Evolutionary conservation across 306 rosid species (phyloP).

Genomic region (Dryas alaskensis): DNA sequence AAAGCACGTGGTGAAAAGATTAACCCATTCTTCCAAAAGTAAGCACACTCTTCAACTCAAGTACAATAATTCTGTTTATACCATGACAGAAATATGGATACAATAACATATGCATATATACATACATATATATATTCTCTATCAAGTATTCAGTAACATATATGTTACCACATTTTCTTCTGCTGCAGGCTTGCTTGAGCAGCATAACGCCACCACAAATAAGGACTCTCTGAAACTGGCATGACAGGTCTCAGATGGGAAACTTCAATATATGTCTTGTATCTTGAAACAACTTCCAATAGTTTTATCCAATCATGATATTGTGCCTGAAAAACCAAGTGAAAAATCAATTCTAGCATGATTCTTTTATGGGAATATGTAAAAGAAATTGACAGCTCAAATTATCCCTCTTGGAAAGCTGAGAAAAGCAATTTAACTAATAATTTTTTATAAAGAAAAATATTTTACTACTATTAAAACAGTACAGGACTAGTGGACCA

Average conservation of each 20-base stretch:
- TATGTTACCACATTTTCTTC: constrained; percentile 76
- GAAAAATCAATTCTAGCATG: constrained; percentile 11
- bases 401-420: neutral
- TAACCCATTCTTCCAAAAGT: neutral
- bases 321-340: constrained; percentile 54
- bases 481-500: no score
- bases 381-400: constrained; percentile 3
- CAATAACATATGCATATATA: no score
- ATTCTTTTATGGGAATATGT: no score
- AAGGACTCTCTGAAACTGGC: constrained; percentile 59
- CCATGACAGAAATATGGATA: neutral
- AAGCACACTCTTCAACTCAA: neutral
- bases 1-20: constrained; percentile 14
- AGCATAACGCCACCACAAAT: constrained; percentile 91
- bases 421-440: neutral
- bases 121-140: neutral
- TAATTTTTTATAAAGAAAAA: no score
- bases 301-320: constrained; percentile 92
- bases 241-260: constrained; percentile 79
- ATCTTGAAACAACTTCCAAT: constrained; percentile 84
- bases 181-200: constrained; percentile 80
- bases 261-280: constrained; percentile 72
- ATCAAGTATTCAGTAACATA: constrained; percentile 4
- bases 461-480: no score
- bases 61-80: neutral